Evolutionary conservation across 1,139 yeast species (phyloP).

Genomic region (Nematodospora anomalae): DNA sequence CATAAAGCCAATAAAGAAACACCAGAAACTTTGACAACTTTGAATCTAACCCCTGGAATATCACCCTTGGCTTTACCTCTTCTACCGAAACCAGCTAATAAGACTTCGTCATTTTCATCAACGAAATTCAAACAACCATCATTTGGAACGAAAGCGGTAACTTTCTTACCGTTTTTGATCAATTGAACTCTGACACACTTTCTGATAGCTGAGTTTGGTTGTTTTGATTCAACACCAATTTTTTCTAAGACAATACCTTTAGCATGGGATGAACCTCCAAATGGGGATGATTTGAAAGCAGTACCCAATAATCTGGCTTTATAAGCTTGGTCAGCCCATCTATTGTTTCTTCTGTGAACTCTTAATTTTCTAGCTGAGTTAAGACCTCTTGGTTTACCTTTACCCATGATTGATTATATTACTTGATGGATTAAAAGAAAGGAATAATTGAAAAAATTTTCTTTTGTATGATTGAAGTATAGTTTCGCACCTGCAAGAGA

Average conservation of each 20-base stretch:
- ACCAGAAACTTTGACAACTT: constrained; percentile 99
- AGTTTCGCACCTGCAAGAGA: constrained; percentile 1
- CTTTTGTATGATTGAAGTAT: background rate
- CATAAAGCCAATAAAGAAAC: constrained; percentile 99
- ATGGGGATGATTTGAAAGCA: constrained; percentile 99
- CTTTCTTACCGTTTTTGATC: constrained; percentile 99
- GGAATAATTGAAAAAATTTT: constrained; percentile 7
- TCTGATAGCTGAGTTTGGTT: constrained; percentile 99
- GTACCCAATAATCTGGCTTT: constrained; percentile 99
- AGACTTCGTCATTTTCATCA: constrained; percentile 99
- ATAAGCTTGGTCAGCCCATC: constrained; percentile 99
- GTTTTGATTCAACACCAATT: constrained; percentile 99
- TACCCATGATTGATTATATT: constrained; percentile 54
- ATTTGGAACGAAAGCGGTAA: constrained; percentile 99
- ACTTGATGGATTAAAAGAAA: constrained; percentile 6
- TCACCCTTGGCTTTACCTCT: constrained; percentile 99
- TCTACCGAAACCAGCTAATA: constrained; percentile 99
- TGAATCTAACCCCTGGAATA: constrained; percentile 99
- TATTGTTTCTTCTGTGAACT: constrained; percentile 99
- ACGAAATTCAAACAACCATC: constrained; percentile 99
- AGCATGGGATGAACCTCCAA: constrained; percentile 99
- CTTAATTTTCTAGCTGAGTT: constrained; percentile 99
- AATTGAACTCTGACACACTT: constrained; percentile 99
- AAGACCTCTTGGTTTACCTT: constrained; percentile 97
- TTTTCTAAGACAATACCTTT: constrained; percentile 99